These are phyloP conservation scores for Pholiota molesta DNA, from an alignment of 768 basidiomycete species.

Conservation along the genomic window DNA sequence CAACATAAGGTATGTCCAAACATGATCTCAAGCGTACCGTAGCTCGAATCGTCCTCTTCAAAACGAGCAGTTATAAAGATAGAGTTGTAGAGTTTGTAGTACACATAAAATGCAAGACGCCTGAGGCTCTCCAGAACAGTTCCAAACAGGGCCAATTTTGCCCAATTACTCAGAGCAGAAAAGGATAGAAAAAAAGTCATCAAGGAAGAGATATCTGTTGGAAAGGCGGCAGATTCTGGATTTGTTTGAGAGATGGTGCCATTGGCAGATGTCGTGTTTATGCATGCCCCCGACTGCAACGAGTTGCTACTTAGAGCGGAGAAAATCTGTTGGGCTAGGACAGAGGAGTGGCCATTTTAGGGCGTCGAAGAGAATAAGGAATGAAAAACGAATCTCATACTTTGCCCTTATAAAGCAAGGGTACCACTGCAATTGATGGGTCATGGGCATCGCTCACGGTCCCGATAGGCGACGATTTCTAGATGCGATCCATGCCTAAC, in stretches of 20 bases:
- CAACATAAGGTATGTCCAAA: neutral
- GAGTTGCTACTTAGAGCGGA: constrained; percentile 17
- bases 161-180: constrained; percentile 62
- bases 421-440: neutral
- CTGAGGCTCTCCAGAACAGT: constrained; percentile 62
- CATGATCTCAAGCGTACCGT: constrained; percentile 40
- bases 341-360: constrained; percentile 28
- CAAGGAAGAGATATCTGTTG: constrained; percentile 33
- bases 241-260: constrained; percentile 13
- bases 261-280: constrained; percentile 18
- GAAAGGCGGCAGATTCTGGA: constrained; percentile 13
- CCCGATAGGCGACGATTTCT: neutral
- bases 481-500: neutral
- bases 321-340: constrained; percentile 26
- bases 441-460: neutral
- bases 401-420: neutral
- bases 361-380: neutral
- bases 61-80: constrained; percentile 69
- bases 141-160: constrained; percentile 65
- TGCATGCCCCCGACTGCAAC: constrained; percentile 4
- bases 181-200: constrained; percentile 52
- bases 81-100: constrained; percentile 46
- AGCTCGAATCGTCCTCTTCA: constrained; percentile 59
- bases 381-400: neutral
- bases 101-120: constrained; percentile 44